Percentiles rank a stretch among this genome's conserved stretches.
Evolutionary conservation across 1,139 yeast genomes (phyloP).

Genomic region (Pichia sp.): DNA sequence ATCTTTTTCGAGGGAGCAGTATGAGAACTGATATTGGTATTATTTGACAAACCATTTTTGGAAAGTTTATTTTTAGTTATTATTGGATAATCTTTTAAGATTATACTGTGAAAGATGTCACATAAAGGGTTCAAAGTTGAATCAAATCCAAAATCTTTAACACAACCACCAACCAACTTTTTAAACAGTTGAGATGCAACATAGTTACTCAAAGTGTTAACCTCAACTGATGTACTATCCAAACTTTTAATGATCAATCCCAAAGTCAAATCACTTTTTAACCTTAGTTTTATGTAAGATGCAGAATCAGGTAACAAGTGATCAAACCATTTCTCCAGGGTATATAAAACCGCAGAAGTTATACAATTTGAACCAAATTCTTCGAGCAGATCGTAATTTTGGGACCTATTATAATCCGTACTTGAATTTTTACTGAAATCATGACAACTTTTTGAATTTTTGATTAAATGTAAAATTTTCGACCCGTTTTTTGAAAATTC

Average conservation of each 20-base stretch:
- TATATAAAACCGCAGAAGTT: slow-evolving; percentile 46
- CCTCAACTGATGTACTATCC: slow-evolving; percentile 36
- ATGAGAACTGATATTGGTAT: neutral
- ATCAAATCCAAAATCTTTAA: slow-evolving; percentile 77
- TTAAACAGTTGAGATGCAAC: slow-evolving; percentile 44
- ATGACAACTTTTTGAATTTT: slow-evolving; percentile 58
- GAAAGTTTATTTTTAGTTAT: slow-evolving; percentile 22
- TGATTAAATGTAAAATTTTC: slow-evolving; percentile 36
- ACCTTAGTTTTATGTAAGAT: slow-evolving; percentile 47
- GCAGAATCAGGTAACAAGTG: slow-evolving; percentile 38
- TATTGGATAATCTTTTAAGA: slow-evolving; percentile 60
- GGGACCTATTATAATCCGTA: slow-evolving; percentile 5
- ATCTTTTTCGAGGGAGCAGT: neutral
- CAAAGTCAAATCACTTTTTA: slow-evolving; percentile 35
- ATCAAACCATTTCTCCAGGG: slow-evolving; percentile 49
- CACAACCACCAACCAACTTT: slow-evolving; percentile 59
- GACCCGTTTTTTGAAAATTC: slow-evolving; percentile 20
- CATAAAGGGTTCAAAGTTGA: slow-evolving; percentile 51
- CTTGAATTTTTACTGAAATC: slow-evolving; percentile 31
- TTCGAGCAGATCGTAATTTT: slow-evolving; percentile 37
- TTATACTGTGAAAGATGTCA: slow-evolving; percentile 55
- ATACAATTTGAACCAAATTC: slow-evolving; percentile 51
- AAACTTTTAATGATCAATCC: slow-evolving; percentile 43
- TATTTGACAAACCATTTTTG: neutral
- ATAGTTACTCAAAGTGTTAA: slow-evolving; percentile 34